Evolutionary conservation across 495 filamentous ascomycete species (phyloP).

Genomic region (Lepraria neglecta): DNA sequence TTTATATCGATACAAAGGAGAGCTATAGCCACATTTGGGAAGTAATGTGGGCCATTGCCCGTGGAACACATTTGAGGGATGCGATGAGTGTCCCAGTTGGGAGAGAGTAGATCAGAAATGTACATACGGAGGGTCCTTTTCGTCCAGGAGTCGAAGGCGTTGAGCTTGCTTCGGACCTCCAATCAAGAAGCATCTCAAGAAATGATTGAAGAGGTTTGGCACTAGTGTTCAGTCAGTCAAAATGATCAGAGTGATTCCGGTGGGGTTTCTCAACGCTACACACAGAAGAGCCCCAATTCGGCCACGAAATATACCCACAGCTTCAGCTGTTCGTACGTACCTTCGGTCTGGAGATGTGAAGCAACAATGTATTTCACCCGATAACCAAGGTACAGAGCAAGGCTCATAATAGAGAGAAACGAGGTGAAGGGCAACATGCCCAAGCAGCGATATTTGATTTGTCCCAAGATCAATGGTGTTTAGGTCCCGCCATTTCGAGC

Average conservation of each 20-base stretch:
- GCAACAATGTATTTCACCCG: conserved; percentile 4
- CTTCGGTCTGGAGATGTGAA: not conserved
- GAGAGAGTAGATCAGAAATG: not conserved
- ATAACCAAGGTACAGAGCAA: conserved; percentile 11
- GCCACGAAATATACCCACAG: conserved; percentile 11
- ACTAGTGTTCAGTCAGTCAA: not conserved
- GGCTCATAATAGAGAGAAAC: conserved; percentile 8
- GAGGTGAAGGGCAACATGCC: conserved; percentile 12
- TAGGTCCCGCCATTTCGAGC: not conserved
- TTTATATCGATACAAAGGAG: conserved; percentile 19
- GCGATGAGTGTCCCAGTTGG: not conserved
- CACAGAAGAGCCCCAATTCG: conserved; percentile 11
- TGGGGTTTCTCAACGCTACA: not conserved
- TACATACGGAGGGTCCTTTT: conserved; percentile 7
- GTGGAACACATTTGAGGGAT: no score
- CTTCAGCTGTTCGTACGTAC: conserved; percentile 2
- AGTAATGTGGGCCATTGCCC: conserved; percentile 24
- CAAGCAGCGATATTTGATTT: conserved; percentile 11
- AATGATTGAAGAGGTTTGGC: conserved; percentile 15
- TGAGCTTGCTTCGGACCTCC: conserved; percentile 3
- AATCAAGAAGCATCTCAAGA: conserved; percentile 12
- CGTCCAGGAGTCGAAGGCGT: conserved; percentile 11
- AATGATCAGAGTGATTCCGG: not conserved
- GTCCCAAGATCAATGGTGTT: conserved; percentile 9
- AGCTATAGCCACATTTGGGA: conserved; percentile 13